These are phyloP conservation scores for Termitomyces sp. DNA, from an alignment of 768 basidiomycete genomes.

Conservation along the genomic window DNA sequence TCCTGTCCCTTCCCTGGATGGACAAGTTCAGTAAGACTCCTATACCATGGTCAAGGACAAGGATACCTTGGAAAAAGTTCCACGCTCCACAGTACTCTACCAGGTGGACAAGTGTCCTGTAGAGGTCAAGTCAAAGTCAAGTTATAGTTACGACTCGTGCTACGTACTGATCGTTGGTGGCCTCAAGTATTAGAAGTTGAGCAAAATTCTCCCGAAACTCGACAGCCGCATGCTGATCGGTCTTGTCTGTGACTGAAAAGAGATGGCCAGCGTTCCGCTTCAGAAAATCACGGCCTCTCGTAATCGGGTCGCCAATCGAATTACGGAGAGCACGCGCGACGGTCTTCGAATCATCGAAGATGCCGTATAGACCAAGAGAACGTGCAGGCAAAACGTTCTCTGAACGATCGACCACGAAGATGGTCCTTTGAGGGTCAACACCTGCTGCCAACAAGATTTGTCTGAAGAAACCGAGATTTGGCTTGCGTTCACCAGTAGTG, in stretches of 20 bases:
- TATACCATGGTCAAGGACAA: background rate
- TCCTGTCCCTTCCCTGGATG: constrained; percentile 32
- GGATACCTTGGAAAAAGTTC: constrained; percentile 52
- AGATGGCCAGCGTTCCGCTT: constrained; percentile 34
- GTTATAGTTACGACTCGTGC: background rate
- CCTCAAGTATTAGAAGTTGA: constrained; percentile 55
- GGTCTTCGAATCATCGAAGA: constrained; percentile 38
- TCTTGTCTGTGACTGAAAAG: constrained; percentile 41
- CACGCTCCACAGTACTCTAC: constrained; percentile 39
- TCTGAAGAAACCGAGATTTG: constrained; percentile 49
- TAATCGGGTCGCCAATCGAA: constrained; percentile 42
- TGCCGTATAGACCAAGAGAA: constrained; percentile 52
- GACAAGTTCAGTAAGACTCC: background rate
- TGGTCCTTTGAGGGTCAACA: constrained; percentile 40
- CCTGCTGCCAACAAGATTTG: constrained; percentile 42
- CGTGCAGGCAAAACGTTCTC: constrained; percentile 58
- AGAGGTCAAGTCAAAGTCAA: background rate
- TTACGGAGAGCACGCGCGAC: constrained; percentile 47
- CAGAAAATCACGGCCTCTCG: constrained; percentile 40
- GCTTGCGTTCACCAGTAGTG: constrained; percentile 50
- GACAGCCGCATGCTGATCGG: constrained; percentile 25
- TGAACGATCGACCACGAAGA: constrained; percentile 58
- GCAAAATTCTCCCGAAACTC: constrained; percentile 51
- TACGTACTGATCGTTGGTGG: constrained; percentile 40
- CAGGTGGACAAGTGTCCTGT: constrained; percentile 41